Base-by-base conservation (phyloP, 2,329 filamentous ascomycete species). In the Escovopsis sp. region DNA sequence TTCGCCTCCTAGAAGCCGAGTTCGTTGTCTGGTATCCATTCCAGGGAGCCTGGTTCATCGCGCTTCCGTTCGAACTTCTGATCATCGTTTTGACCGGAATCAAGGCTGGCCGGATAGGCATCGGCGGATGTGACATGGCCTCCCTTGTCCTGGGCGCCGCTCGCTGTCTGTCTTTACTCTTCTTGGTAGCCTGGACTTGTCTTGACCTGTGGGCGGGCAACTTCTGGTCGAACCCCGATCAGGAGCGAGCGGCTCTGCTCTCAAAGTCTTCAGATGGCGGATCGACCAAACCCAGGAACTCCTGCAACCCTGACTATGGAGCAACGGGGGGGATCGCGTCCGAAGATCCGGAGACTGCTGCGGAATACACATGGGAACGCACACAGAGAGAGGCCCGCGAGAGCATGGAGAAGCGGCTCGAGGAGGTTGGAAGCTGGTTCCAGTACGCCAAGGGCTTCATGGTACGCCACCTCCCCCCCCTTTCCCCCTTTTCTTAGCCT, bases 401-500 rank as follows among this genome's bases (percentile, higher is more conserved):
- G 53, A 68, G 57, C 42, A 77, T 72, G 61, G 62, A 74, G 41
- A 78, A 83, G 54, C 71, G 77, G 3, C 64, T 86, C n/a, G 67
- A 78, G 49, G 72, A 79, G 43, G 72, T 79, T 39, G 82, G 82
- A 1, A 83, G 76, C 43, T 88, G 80, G 80, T 68, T 82, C 44
- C 70, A 72, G 30, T 90, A 90, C 48, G 63, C 77, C 19, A 84
- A 79, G 49, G 72, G 77, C 5, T 92, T 86, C 56, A 63, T 65
- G 48, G 72, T 68, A 54, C 39, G 57, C 41, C 26, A 19, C n/a
- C 15, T 15, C n/a, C 21, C 26, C 11, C 26, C 23, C 8, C 10
- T 25, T n/a, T 31, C 17, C 14, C 9, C 10, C 9, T 31, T n/a
- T n/a, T n/a, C n/a, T n/a, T n/a, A n/a, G n/a, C 28, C 16, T 11